A percentile compares a stretch with the other conserved stretches of the same genome.
Conservation (phyloP, 495 filamentous ascomycete species). For the Neurospora africana region DNA sequence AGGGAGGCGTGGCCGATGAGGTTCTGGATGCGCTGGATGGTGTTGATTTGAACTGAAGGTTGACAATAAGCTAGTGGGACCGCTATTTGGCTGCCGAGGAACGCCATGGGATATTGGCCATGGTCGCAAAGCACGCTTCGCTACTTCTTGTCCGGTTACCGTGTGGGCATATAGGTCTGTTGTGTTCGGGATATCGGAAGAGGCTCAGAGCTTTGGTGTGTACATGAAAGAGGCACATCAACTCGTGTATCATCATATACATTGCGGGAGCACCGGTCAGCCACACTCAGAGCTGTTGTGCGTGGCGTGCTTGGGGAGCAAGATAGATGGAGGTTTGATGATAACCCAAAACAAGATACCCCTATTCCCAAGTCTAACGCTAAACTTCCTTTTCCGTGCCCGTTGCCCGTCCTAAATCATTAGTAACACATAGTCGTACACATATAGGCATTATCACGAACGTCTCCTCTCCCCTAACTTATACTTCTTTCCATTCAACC, state of each 20-base stretch:
- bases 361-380: not conserved
- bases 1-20: slow-evolving; percentile 73
- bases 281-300: not conserved
- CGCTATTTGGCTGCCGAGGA: not conserved
- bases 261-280: not conserved
- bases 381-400: not conserved
- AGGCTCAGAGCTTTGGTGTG: not conserved
- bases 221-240: not conserved
- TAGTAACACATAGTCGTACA: not conserved
- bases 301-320: not conserved
- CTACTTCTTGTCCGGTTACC: not conserved
- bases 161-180: not conserved
- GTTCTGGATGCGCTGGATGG: slow-evolving; percentile 68
- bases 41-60: slow-evolving; percentile 36
- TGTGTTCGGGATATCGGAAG: not conserved
- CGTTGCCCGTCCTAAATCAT: not conserved
- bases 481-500: not conserved
- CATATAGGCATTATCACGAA: not conserved
- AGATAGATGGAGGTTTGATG: not conserved
- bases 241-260: not conserved
- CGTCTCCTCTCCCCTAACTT: not conserved
- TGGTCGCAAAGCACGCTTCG: not conserved
- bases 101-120: not conserved
- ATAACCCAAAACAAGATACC: not conserved
- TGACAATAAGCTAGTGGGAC: too few species aligned